Base-by-base conservation (phyloP, 257 asterid genomes). In the Gynochthodes officinalis region DNA sequence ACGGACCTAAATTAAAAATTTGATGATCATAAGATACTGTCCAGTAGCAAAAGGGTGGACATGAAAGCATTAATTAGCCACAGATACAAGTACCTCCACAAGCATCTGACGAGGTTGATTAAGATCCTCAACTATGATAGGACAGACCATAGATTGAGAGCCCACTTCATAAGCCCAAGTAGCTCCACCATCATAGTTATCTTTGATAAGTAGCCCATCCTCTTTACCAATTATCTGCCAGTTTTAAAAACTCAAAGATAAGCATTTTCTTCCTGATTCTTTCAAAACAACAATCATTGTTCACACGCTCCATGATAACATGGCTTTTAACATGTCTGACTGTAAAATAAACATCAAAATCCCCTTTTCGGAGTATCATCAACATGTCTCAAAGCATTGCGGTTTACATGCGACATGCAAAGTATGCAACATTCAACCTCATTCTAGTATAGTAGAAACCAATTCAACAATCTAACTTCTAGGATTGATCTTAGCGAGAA, bases 101-200 rank as follows among this genome's bases (percentile, higher is more conserved):
- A 90, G 91, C 98, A 93, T 89, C 84, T 90, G 98, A 27, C 94
- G 90, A 49, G 97, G 98, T 78, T 83, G 89, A 80, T 90, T 85
- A 40, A 93, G 87, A 84, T 93, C 97, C 88, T 93, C 98, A 28
- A 93, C 97, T 77, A 87, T 86, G 79, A 93, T 88, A 7, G 98
- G 98, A 69, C 97, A 93, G 55, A 83, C 86, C 89, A 83, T 84
- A 39, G 98, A 89, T 54, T 89, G 93, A 3, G 96, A 89, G 35
- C 96, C 97, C 15, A 93, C 89, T 86, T 93, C 97, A 72, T 90
- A 93, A 2, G 97, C 98, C 98, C 98, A 93, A 0, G 98, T 93
- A 19, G 96, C 98, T 80, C 98, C 98, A 23, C 96, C 98, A 70
- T 87, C 95, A 37, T 78, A 81, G 69, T 82, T 83, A 66, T 89